Conservation (phyloP, 1,284 basidiomycete genomes). For the Cerrena zonata region DNA sequence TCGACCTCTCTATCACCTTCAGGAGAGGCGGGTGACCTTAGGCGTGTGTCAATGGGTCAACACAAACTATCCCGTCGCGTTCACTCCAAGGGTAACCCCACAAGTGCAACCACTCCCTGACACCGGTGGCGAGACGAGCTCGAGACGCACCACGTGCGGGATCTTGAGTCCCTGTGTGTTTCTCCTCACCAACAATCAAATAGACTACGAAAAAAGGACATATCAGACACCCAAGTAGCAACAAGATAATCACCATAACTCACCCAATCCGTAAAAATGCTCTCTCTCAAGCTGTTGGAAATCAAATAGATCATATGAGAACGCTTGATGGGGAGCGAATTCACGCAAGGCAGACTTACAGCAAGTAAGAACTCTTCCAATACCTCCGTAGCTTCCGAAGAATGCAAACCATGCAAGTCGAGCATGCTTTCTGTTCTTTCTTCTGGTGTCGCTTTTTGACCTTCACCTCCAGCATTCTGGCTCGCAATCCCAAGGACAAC, state of each 20-base stretch:
- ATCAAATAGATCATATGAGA: neutral
- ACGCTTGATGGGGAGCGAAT: conserved; percentile 1
- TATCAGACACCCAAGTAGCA: neutral
- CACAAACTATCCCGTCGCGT: conserved; percentile 81
- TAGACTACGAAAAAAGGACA: conserved; percentile 55
- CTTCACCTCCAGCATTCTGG: conserved; percentile 44
- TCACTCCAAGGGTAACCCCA: conserved; percentile 98
- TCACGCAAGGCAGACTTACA: too few species aligned
- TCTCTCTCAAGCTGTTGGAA: conserved; percentile 77
- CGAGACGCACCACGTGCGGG: conserved; percentile 74
- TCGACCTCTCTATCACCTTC: too few species aligned
- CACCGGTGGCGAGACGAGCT: conserved; percentile 73
- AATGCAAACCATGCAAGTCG: conserved; percentile 85
- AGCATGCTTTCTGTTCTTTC: conserved; percentile 78
- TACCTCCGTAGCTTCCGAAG: conserved; percentile 86
- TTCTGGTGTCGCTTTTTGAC: conserved; percentile 56
- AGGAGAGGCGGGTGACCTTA: conserved; percentile 16
- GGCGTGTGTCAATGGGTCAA: conserved; percentile 76
- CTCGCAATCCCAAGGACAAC: conserved; percentile 80
- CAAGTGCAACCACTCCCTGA: conserved; percentile 83
- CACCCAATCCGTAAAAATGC: conserved; percentile 78
- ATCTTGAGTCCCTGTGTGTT: conserved; percentile 88
- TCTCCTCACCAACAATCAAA: conserved; percentile 89
- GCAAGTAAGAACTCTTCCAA: conserved; percentile 85
- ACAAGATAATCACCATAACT: conserved; percentile 11